Conservation (phyloP, 768 basidiomycete species). For the Imleria badia region DNA sequence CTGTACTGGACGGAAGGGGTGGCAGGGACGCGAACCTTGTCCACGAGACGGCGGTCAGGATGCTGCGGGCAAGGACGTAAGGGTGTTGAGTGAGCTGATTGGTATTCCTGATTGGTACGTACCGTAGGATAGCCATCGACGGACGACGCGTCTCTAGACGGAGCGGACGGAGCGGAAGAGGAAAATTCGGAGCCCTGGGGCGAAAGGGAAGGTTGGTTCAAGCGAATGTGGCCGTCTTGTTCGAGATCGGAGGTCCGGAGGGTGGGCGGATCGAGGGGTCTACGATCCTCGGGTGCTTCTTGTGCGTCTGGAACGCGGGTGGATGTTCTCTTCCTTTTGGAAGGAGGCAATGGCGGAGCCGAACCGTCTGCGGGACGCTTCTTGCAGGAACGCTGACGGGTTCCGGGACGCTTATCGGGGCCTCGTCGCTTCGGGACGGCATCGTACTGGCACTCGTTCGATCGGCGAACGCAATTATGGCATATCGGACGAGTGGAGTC, state of each 20-base stretch:
- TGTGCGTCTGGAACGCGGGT: constrained; percentile 34
- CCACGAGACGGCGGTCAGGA: constrained; percentile 25
- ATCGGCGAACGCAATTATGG: constrained; percentile 78
- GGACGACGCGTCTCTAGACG: constrained; percentile 28
- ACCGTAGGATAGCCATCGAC: constrained; percentile 28
- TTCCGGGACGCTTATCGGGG: constrained; percentile 84
- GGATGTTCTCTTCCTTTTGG: constrained; percentile 52
- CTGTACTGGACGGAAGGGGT: constrained; percentile 33
- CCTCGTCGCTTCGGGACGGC: constrained; percentile 78
- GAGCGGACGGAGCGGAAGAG: constrained; percentile 23
- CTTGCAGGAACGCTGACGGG: constrained; percentile 82
- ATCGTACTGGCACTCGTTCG: constrained; percentile 79
- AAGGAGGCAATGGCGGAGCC: constrained; percentile 46
- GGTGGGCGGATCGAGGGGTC: constrained; percentile 25
- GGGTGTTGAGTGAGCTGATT: not conserved
- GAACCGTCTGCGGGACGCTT: constrained; percentile 63
- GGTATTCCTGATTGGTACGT: constrained; percentile 8
- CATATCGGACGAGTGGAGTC: constrained; percentile 80
- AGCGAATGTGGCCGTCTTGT: constrained; percentile 22
- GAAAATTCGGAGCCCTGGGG: constrained; percentile 33
- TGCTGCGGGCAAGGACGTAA: constrained; percentile 23
- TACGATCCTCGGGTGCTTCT: constrained; percentile 30
- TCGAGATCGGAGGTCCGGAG: constrained; percentile 28
- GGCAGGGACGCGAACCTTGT: constrained; percentile 29
- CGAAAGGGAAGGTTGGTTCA: constrained; percentile 33